A percentile compares a stretch with the other conserved stretches of the same genome.
These are phyloP conservation scores for Pichia membranifaciens DNA, from an alignment of 805 yeast species.

Conservation along the genomic window DNA sequence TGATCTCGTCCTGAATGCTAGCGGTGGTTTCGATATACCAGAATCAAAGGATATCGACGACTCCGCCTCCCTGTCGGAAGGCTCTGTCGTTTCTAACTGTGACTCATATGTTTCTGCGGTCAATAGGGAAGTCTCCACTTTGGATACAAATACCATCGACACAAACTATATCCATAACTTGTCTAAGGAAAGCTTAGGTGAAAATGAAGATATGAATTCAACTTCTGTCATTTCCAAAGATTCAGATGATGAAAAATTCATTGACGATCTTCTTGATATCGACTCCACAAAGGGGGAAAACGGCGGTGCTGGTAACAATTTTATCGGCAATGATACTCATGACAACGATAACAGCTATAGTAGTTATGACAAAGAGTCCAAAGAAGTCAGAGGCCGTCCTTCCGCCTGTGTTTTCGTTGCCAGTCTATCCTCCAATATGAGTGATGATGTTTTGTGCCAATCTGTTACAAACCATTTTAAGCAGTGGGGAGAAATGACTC, in stretches of 20 bases:
- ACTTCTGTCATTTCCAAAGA: neutral
- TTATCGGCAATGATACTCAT: neutral
- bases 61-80: constrained; percentile 1
- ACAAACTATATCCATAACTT: neutral
- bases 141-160: neutral
- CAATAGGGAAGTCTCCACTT: neutral
- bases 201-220: neutral
- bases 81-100: constrained; percentile 1
- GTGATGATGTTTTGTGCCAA: constrained; percentile 66
- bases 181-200: neutral
- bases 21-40: constrained; percentile 6
- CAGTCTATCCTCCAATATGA: constrained; percentile 57
- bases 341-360: neutral
- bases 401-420: constrained; percentile 89
- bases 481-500: constrained; percentile 63
- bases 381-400: constrained; percentile 52
- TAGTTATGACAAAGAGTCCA: constrained; percentile 14
- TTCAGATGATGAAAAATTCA: neutral
- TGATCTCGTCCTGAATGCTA: constrained; percentile 5
- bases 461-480: constrained; percentile 66
- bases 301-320: neutral
- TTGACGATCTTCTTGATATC: neutral
- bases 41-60: constrained; percentile 1
- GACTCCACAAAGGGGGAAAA: neutral
- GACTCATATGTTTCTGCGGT: neutral